Percentiles rank a stretch among this genome's conserved stretches.
These are phyloP conservation scores for Hyaloperonospora brassicae DNA, from an alignment of 352 stramenopile species.

Conservation along the genomic window DNA sequence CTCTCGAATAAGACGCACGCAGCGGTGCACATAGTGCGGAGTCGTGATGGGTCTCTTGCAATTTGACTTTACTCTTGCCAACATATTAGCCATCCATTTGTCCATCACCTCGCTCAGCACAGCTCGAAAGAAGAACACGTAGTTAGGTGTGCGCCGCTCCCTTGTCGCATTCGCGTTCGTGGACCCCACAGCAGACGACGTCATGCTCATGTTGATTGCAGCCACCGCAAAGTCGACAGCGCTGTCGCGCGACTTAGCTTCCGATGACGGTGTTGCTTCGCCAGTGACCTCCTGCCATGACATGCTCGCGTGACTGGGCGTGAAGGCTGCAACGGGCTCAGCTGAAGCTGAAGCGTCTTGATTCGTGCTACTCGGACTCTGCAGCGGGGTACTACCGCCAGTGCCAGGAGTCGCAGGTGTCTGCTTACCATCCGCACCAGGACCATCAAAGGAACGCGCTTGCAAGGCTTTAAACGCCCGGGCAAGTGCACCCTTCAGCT, in stretches of 20 bases:
- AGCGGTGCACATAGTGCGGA: slow-evolving; percentile 79
- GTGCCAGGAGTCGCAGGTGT: slow-evolving; percentile 27
- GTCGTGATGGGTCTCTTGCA: slow-evolving; percentile 72
- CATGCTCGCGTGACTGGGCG: slow-evolving; percentile 50
- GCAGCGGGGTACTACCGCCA: slow-evolving; percentile 47
- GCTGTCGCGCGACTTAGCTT: slow-evolving; percentile 54
- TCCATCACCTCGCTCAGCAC: slow-evolving; percentile 83
- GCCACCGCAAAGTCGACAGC: slow-evolving; percentile 64
- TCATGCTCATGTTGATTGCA: slow-evolving; percentile 82
- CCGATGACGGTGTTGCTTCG: slow-evolving; percentile 42
- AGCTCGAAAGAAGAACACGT: slow-evolving; percentile 80
- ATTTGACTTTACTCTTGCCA: slow-evolving; percentile 52
- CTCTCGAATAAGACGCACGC: slow-evolving; percentile 74
- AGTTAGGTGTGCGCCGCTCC: slow-evolving; percentile 71
- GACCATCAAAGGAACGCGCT: slow-evolving; percentile 48
- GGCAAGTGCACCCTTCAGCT: slow-evolving; percentile 63
- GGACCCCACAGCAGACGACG: slow-evolving; percentile 46
- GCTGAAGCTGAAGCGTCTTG: slow-evolving; percentile 25
- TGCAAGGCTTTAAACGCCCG: slow-evolving; percentile 75
- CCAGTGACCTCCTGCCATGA: slow-evolving; percentile 64
- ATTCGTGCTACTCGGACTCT: slow-evolving; percentile 50
- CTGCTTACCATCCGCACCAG: slow-evolving; percentile 32
- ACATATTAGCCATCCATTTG: slow-evolving; percentile 83
- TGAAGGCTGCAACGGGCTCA: slow-evolving; percentile 34
- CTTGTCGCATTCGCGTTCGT: slow-evolving; percentile 71